Evolutionary conservation across 768 basidiomycete species (phyloP).

Genomic region (Lactarius indigo): DNA sequence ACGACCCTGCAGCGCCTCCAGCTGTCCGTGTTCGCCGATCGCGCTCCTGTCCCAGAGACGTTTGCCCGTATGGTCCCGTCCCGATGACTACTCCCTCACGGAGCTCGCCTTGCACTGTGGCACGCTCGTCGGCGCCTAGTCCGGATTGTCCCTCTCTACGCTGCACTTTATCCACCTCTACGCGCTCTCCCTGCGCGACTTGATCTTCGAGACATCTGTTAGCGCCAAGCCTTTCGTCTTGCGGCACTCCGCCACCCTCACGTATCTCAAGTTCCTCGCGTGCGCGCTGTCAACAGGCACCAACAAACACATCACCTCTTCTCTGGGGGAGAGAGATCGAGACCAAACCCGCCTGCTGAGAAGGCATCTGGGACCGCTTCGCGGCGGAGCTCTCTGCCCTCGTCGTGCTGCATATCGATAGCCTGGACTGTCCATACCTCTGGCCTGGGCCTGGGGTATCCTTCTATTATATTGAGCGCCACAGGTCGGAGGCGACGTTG

Average conservation of each 20-base stretch:
- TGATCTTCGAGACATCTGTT: not conserved
- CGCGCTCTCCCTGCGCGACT: not conserved
- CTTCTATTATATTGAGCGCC: too few species aligned
- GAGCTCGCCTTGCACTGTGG: not conserved
- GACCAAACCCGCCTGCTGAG: not conserved
- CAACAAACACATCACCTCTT: too few species aligned
- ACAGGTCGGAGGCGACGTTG: not conserved
- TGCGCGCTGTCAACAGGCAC: not conserved
- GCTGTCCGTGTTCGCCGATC: not conserved
- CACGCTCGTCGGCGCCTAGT: not conserved
- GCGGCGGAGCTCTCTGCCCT: not conserved
- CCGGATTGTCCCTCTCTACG: not conserved
- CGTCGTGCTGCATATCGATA: not conserved
- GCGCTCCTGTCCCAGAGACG: not conserved
- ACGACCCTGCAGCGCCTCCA: not conserved
- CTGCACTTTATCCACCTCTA: not conserved
- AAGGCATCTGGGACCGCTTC: not conserved
- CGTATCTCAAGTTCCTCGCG: not conserved
- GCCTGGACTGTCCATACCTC: too few species aligned
- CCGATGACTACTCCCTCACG: not conserved
- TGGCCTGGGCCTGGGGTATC: too few species aligned
- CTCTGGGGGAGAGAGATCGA: too few species aligned
- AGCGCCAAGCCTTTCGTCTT: not conserved
- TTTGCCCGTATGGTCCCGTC: not conserved
- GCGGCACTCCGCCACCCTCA: not conserved